Base-by-base conservation (phyloP, 768 basidiomycete genomes). In the Termitomyces sp. region DNA sequence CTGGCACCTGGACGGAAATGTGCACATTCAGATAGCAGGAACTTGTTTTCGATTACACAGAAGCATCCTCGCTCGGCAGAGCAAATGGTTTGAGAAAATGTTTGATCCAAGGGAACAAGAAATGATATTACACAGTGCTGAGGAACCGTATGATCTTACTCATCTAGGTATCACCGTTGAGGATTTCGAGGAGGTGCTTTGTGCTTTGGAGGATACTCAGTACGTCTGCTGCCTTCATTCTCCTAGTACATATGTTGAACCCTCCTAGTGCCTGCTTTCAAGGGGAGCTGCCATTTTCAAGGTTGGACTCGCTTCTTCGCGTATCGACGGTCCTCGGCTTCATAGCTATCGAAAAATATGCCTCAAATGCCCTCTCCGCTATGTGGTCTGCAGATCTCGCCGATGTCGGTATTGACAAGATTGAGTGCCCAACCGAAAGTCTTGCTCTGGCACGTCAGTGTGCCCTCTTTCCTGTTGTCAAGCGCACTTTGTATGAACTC, bases 401-500 rank as follows among this genome's bases (percentile, higher is more conserved):
- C 0, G 51, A 62, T 17, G 49, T 77, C 49, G 56, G 65, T 12
- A 29, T 54, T 12, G 48, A 59, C 23, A 55, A 47, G 9, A 38
- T 66, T 42, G 58, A 64, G 0, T 56, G 65, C 43, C 75, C 74
- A 1, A 65, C 65, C 1, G 69, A 70, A 49, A 71, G 65, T 12
- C 61, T 77, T 34, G 53, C 63, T 42, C 65, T 78, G 46, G 73
- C 72, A 12, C 69, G 69, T 17, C 21, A 59, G 12, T 71, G 62
- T 58, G 66, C 63, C 34, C 59, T 73, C 19, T 66, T 66, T 25
- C 27, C 47, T 6, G 63, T 76, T 5, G 67, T 70, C 17, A 75
- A 75, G 46, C 66, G 71, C 47, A 69, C 75, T 5, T 68, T 72
- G 57, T 77, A 76, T 62, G 75, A 77, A 60, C 67, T 77, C 35